Base-by-base conservation (phyloP, 129 eudicot genomes). In the Saposhnikovia divaricata region DNA sequence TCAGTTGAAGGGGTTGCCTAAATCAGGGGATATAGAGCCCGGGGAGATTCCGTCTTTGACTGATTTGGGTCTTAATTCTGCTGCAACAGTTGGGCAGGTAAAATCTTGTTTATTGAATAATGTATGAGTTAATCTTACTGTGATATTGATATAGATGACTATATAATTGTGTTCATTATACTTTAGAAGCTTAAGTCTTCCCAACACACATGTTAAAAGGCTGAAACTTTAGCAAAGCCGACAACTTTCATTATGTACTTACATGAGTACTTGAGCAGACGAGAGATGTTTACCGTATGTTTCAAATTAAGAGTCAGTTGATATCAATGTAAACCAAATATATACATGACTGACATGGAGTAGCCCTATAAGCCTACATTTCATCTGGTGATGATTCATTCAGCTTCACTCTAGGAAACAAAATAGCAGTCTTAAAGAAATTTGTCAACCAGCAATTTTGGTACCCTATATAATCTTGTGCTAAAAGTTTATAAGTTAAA, bases 31-130 rank as follows among this genome's bases (percentile, higher is more conserved):
- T 75, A 90, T 94, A 51, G 97, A 92, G 86, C 80, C 85, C 37
- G 98, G 97, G 69, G 98, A 94, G 79, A 87, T 94, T 79, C 98
- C 97, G 3, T 80, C 96, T 21, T 87, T 94, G 93, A 87, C 80
- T 81, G 97, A 90, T 80, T 86, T 94, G 92, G 97, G 98, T 45
- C 92, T 92, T 68, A 92, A 82, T 80, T 92, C 96, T 47, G 86
- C 82, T 82, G 90, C 93, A 13, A 82, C 90, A 6, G 82, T 92
- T 89, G 84, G 80, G 73, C 89, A 92, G 97, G 97, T 92, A 82
- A 61, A 57, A 59, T 86, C 37, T 46, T 59, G 21, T 42, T 44
- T 81, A 25, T 65, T 74, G 38, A 80, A 73, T 44, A 57, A 45
- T 51, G 21, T 80, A 53, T 55, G 80, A 75, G 14, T 79, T 47